Evolutionary conservation across 2,329 filamentous ascomycete species (phyloP).

Genomic region (Zelopaecilomyces penicillatus): DNA sequence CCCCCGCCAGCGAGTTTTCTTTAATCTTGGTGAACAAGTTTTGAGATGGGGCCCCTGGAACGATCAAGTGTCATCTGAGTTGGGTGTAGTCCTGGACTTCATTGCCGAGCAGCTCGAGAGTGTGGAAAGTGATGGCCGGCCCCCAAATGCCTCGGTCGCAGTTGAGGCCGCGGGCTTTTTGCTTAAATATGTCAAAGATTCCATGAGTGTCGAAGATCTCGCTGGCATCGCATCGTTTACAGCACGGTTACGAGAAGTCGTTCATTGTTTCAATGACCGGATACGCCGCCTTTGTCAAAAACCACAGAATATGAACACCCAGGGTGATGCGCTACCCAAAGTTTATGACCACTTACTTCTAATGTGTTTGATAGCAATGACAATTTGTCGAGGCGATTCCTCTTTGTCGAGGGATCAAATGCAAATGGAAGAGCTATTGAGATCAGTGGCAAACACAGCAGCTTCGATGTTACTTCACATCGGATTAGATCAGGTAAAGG

Average conservation of each 20-base stretch:
- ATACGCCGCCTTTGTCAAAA: constrained; percentile 12
- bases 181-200: constrained; percentile 37
- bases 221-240: constrained; percentile 27
- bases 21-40: constrained; percentile 38
- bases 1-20: constrained; percentile 27
- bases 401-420: constrained; percentile 27
- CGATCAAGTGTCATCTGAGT: constrained; percentile 49
- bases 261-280: constrained; percentile 31
- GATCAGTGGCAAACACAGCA: constrained; percentile 29
- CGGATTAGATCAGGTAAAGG: constrained; percentile 35
- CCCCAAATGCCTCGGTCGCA: constrained; percentile 10
- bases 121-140: background rate
- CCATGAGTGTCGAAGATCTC: constrained; percentile 30
- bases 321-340: constrained; percentile 11
- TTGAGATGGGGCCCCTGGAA: constrained; percentile 51
- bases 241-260: constrained; percentile 33
- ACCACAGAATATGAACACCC: background rate
- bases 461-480: constrained; percentile 32
- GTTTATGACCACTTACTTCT: constrained; percentile 24
- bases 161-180: constrained; percentile 35
- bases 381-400: constrained; percentile 32
- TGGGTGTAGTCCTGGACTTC: constrained; percentile 54
- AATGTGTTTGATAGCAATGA: constrained; percentile 28
- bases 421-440: constrained; percentile 42
- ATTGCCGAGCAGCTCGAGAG: constrained; percentile 38